phyloP scores from a whole-genome alignment of 1,139 yeast species.

The Yamadazyma dushanensis region DNA sequence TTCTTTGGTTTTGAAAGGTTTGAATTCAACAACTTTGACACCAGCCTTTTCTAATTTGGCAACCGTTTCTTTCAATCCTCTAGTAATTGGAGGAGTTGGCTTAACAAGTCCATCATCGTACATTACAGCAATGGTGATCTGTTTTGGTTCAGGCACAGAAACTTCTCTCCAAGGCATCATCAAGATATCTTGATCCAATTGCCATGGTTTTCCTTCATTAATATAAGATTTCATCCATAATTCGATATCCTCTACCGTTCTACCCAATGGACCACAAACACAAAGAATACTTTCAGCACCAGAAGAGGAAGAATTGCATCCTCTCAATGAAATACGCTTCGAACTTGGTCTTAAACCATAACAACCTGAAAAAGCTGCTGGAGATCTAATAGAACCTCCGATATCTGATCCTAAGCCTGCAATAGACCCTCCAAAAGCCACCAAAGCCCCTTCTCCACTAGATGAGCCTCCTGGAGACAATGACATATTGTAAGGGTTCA shows the following conservation, averaged over 20 bases:
- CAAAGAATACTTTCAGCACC: conserved; percentile 59
- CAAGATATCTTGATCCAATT: conserved; percentile 51
- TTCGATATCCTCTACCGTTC: conserved; percentile 61
- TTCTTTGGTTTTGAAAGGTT: conserved; percentile 51
- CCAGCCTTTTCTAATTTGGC: conserved; percentile 30
- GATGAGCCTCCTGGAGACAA: conserved; percentile 63
- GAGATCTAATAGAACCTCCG: conserved; percentile 76
- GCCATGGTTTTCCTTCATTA: conserved; percentile 70
- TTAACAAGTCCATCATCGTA: conserved; percentile 39
- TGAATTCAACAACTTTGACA: conserved; percentile 38
- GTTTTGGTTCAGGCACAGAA: conserved; percentile 40
- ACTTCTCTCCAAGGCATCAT: conserved; percentile 66
- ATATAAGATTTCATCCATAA: conserved; percentile 58
- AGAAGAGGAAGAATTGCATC: conserved; percentile 51
- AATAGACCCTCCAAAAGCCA: conserved; percentile 62
- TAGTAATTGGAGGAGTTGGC: conserved; percentile 56
- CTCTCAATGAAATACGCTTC: conserved; percentile 52
- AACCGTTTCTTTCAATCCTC: conserved; percentile 29
- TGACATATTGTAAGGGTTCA: conserved; percentile 38
- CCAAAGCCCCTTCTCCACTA: conserved; percentile 74
- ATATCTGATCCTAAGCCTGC: conserved; percentile 75
- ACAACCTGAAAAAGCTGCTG: conserved; percentile 69
- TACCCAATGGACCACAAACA: conserved; percentile 62
- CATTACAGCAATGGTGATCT: conserved; percentile 36
- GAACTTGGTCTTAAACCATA: conserved; percentile 70